These are phyloP conservation scores for Globisporangium nodosum DNA, from an alignment of 352 stramenopile species.

Conservation along the genomic window DNA sequence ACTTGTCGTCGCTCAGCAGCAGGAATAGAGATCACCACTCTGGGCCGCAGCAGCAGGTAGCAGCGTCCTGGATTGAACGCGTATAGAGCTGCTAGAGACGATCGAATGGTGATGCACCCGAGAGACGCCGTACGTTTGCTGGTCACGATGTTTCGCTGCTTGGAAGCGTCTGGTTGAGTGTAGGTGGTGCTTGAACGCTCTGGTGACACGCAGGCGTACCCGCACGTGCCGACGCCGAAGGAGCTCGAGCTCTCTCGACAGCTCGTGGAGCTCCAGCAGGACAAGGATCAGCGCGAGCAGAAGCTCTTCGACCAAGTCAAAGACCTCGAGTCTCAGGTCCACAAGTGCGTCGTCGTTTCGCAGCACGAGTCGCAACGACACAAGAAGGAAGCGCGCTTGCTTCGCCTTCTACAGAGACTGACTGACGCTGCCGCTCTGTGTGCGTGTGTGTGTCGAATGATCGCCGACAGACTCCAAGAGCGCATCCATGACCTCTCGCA, in stretches of 20 bases:
- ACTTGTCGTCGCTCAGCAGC: too few relatives aligned
- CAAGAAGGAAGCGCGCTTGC: background rate
- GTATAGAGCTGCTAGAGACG: too few relatives aligned
- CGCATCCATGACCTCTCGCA: constrained; percentile 46
- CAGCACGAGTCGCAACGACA: background rate
- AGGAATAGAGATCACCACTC: too few relatives aligned
- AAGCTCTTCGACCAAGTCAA: constrained; percentile 55
- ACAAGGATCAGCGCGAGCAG: constrained; percentile 58
- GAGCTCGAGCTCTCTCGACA: constrained; percentile 66
- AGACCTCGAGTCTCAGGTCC: constrained; percentile 61
- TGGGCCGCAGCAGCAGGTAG: too few relatives aligned
- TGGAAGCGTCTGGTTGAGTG: background rate
- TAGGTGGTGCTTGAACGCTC: background rate
- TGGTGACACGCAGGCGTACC: constrained; percentile 42
- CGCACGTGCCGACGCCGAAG: constrained; percentile 63
- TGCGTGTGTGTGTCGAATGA: background rate
- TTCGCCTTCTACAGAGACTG: background rate
- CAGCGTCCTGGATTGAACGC: too few relatives aligned
- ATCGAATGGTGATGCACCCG: constrained; percentile 6
- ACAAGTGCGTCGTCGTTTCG: constrained; percentile 36
- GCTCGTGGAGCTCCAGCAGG: constrained; percentile 57
- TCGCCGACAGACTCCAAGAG: constrained; percentile 38
- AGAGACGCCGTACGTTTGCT: constrained; percentile 5
- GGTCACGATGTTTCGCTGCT: background rate
- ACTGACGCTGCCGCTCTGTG: background rate